Evolutionary conservation across 768 basidiomycete species (phyloP), one percentile per base, ranked within the genome.

Genomic region (Boletus patriciae): DNA sequence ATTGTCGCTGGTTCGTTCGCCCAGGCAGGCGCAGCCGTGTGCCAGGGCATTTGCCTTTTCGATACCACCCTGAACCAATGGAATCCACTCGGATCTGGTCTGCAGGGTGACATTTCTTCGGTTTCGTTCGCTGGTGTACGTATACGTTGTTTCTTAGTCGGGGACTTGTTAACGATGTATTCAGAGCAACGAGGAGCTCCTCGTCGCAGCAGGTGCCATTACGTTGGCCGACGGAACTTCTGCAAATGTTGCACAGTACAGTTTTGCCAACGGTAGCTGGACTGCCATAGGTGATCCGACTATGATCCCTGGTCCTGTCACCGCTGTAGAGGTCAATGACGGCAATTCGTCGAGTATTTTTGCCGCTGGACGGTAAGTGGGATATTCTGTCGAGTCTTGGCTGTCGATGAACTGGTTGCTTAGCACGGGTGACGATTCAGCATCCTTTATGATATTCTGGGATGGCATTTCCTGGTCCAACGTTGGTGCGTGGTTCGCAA

Each of bases 1-100:
- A 77, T 97, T 46, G 88, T 97, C 12, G 94, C 90, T 3, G 96
- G 96, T n/a, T 84, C 88, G 3, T 98, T 99, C 61, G 72, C 83
- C 0, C 81, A 85, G 41, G 93, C 90, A 3, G 94, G 93, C 9
- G 81, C 86, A 0, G 73, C 90, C 16, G 70, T 74, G 1, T 98
- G 96, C 71, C 81, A 82, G 38, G 86, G 83, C 3, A 84, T 98
- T 41, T 99, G 96, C 69, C 73, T 82, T 19, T 86, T 90, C 65
- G 86, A 94, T 67, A 81, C 79, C 2, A 68, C 67, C 1, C 75
- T 75, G n/a, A 84, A 82, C 57, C 86, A 88, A 69, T 99, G 95
- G 94, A 85, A 77, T 48, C 69, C 82, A 3, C 82, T 97, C 31
- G 94, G 93, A 19, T 78, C 75, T 45, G 94, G 94, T 18, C 80